Evolutionary conservation across 202 grass and related monocot genomes (phyloP).

Genomic region (Carex sylvatica): DNA sequence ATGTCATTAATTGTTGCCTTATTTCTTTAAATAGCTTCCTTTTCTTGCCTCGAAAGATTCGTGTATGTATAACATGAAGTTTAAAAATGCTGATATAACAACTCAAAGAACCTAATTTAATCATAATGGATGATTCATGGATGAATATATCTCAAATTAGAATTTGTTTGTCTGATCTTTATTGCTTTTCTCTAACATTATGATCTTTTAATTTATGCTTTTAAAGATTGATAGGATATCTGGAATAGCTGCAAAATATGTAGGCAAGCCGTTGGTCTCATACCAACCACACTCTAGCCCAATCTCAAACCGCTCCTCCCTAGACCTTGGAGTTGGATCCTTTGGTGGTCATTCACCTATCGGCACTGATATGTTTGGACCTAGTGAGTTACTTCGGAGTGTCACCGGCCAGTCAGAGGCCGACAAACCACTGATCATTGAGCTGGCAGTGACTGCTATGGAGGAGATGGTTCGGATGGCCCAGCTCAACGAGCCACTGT

Average conservation of each 20-base stretch:
- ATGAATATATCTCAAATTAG: not conserved
- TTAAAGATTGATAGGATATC: constrained; percentile 74
- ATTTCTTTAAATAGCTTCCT: not conserved
- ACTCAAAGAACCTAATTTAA: not conserved
- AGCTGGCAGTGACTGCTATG: constrained; percentile 86
- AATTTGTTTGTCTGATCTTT: not conserved
- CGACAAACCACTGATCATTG: constrained; percentile 70
- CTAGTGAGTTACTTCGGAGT: constrained; percentile 34
- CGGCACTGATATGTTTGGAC: constrained; percentile 25
- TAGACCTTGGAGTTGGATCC: constrained; percentile 45
- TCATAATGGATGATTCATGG: not conserved
- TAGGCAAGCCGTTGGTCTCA: constrained; percentile 48
- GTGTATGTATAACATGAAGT: not conserved
- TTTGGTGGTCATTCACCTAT: constrained; percentile 24
- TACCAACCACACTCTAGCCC: constrained; percentile 34
- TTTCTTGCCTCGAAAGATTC: not conserved
- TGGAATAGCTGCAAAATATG: constrained; percentile 72
- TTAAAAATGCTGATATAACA: not conserved
- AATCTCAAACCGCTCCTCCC: constrained; percentile 13
- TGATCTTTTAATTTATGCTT: not conserved
- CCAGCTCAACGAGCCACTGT: constrained; percentile 63
- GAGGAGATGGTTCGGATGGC: constrained; percentile 82
- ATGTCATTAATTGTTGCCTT: not conserved
- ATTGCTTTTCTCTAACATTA: not conserved
- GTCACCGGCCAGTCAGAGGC: constrained; percentile 35